phyloP scores from a whole-genome alignment of 257 asterid genomes.

The Solanum okadae region DNA sequence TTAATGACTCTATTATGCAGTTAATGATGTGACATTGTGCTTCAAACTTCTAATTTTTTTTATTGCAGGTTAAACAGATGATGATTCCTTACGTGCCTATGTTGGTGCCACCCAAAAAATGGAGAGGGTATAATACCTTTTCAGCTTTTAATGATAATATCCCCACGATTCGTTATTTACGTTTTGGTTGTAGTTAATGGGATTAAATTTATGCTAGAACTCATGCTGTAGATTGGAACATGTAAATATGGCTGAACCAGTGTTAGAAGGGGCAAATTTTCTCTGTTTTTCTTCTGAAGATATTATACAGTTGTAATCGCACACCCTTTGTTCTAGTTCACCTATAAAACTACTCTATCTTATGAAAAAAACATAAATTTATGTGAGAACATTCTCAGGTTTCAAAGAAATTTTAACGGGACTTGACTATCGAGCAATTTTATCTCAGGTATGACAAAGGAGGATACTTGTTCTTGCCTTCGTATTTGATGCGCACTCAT shows the following conservation, averaged over 20 bases:
- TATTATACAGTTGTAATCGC: not conserved
- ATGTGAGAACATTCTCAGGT: not conserved
- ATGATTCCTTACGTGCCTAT: constrained; percentile 87
- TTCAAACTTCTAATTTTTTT: not conserved
- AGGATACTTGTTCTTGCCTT: constrained; percentile 88
- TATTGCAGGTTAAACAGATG: constrained; percentile 70
- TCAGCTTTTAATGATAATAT: not conserved
- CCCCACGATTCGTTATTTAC: not conserved
- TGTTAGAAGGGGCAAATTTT: not conserved
- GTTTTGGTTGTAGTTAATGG: not conserved
- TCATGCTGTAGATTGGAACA: not conserved
- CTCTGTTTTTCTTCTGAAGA: not conserved
- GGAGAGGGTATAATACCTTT: constrained; percentile 66
- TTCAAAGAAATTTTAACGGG: not conserved
- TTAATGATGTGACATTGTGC: constrained; percentile 1
- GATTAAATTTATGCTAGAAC: not conserved
- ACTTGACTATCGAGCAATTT: constrained; percentile 3
- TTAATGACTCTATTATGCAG: not conserved
- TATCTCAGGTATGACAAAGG: constrained; percentile 82
- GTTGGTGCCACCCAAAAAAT: constrained; percentile 95
- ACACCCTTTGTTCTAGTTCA: not conserved
- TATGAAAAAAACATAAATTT: not conserved
- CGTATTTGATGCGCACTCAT: constrained; percentile 90
- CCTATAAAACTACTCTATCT: not conserved
- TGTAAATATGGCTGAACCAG: not conserved